These are phyloP conservation scores for Pilasporangium apinafurcum DNA, from an alignment of 352 stramenopile genomes.

Conservation along the genomic window DNA sequence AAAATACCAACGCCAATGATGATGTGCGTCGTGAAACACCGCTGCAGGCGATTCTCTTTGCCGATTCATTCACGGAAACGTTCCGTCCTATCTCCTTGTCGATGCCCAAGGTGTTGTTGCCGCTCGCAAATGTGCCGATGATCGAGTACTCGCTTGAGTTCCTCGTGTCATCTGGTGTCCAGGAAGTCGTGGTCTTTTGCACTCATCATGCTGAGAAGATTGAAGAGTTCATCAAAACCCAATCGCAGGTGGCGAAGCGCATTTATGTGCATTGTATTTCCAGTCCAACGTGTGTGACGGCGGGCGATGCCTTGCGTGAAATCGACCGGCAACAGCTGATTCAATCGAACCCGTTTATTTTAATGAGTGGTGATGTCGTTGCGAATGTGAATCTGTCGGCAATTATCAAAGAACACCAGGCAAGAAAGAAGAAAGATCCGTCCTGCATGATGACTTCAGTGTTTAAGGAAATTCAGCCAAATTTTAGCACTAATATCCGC, in stretches of 20 bases:
- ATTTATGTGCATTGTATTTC: constrained; percentile 65
- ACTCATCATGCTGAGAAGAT: constrained; percentile 83
- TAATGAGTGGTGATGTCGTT: constrained; percentile 95
- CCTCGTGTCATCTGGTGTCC: constrained; percentile 88
- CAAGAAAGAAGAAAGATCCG: constrained; percentile 85
- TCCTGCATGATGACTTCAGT: constrained; percentile 95
- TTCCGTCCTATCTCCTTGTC: constrained; percentile 90
- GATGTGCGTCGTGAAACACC: constrained; percentile 88
- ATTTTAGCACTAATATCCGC: constrained; percentile 48
- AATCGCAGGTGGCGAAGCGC: constrained; percentile 48
- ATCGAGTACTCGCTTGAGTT: constrained; percentile 98
- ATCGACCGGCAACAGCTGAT: constrained; percentile 93
- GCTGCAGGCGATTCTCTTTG: constrained; percentile 96
- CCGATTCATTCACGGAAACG: constrained; percentile 92
- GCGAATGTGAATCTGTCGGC: constrained; percentile 92
- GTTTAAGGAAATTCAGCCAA: constrained; percentile 84
- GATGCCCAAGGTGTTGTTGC: constrained; percentile 91
- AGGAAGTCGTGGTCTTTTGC: constrained; percentile 96
- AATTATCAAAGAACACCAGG: constrained; percentile 67
- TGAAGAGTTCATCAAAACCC: constrained; percentile 70
- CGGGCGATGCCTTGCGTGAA: constrained; percentile 94
- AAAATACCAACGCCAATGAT: constrained; percentile 22
- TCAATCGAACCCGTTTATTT: constrained; percentile 96
- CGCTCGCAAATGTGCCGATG: constrained; percentile 95
- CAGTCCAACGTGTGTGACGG: constrained; percentile 83